Conservation (phyloP, 2,329 filamentous ascomycete species). For the Macroventuria anomochaeta region DNA sequence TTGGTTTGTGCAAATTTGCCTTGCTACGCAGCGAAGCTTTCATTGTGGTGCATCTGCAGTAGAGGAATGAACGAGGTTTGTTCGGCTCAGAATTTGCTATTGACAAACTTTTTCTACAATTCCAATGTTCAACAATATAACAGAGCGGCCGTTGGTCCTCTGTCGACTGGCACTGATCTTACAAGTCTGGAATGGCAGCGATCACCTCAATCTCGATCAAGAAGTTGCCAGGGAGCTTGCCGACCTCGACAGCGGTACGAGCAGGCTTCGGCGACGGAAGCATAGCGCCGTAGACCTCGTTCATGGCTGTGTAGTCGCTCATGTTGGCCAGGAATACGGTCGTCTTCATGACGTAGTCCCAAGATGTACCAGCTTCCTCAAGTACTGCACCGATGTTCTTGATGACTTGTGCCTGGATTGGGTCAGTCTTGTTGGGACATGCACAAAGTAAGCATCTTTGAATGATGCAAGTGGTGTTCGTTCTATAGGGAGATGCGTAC, state of each 20-base stretch:
- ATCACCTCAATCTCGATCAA: conserved; percentile 44
- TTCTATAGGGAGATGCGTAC: too few species aligned
- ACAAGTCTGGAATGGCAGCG: conserved; percentile 37
- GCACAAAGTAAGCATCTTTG: too few species aligned
- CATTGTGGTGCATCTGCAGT: too few species aligned
- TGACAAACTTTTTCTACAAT: too few species aligned
- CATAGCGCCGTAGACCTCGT: conserved; percentile 41
- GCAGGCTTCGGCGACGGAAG: conserved; percentile 40
- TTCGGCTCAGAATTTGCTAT: too few species aligned
- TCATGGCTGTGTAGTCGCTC: conserved; percentile 44
- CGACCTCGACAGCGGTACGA: conserved; percentile 40
- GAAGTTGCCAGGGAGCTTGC: conserved; percentile 41
- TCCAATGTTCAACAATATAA: too few species aligned
- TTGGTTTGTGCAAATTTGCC: too few species aligned
- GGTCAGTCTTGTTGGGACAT: not conserved
- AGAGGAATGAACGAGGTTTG: too few species aligned
- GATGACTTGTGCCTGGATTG: conserved; percentile 39
- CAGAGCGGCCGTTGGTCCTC: too few species aligned
- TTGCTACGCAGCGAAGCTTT: too few species aligned
- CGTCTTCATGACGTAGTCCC: conserved; percentile 45
- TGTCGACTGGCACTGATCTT: not conserved
- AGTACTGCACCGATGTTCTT: conserved; percentile 42
- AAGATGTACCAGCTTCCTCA: conserved; percentile 42
- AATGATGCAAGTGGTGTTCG: too few species aligned
- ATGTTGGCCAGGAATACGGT: conserved; percentile 44